Conservation (phyloP, 345 rosid species). For the Luvunga scandens region DNA sequence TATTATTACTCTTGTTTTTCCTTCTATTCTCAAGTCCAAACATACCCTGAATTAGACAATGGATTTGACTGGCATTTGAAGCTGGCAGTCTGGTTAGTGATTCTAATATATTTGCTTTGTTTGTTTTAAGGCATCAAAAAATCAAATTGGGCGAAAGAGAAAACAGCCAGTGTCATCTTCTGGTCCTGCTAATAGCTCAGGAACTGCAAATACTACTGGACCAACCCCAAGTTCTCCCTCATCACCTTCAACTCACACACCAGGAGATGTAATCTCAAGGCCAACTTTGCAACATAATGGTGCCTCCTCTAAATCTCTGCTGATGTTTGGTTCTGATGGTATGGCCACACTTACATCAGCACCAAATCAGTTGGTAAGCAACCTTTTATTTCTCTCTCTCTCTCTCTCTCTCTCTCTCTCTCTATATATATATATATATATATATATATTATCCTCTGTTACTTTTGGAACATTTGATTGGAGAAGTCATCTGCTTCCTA, state of each 20-base stretch:
- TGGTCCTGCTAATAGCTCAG: constrained; percentile 57
- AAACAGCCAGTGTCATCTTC: constrained; percentile 50
- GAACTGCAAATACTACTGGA: constrained; percentile 50
- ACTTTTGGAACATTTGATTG: constrained; percentile 1
- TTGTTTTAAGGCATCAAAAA: constrained; percentile 44
- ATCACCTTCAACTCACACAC: constrained; percentile 52
- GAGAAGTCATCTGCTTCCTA: background rate
- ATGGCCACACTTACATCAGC: constrained; percentile 43
- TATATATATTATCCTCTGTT: too few species aligned
- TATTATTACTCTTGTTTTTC: background rate
- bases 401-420: too few species aligned
- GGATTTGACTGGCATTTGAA: background rate
- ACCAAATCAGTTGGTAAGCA: constrained; percentile 48
- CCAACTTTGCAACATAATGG: constrained; percentile 41
- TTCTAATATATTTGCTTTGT: constrained; percentile 13
- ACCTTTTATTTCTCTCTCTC: background rate
- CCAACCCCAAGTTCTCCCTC: constrained; percentile 60
- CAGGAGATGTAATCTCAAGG: constrained; percentile 50
- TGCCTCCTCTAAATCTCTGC: constrained; percentile 53
- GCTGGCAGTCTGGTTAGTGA: background rate
- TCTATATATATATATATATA: background rate
- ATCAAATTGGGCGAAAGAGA: constrained; percentile 49
- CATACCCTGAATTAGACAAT: background rate
- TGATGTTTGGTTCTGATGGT: constrained; percentile 52
- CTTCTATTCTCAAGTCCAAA: background rate